Evolutionary conservation across 2,329 filamentous ascomycete species (phyloP), one percentile per base, ranked within the genome.

Genomic region (Botrytis fabae): DNA sequence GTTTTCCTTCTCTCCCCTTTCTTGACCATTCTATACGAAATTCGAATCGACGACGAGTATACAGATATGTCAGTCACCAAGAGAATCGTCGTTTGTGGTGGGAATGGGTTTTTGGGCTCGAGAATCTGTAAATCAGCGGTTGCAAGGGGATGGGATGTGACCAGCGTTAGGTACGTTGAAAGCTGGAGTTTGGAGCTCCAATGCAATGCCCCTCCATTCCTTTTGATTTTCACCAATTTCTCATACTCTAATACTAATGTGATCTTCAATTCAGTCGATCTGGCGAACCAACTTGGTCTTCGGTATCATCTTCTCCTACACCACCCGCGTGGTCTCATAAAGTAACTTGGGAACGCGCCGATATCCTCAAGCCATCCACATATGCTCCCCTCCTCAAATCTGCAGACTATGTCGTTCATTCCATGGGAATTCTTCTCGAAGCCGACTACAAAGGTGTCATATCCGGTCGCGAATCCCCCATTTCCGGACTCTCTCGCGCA

Each of bases 391-490:
- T 95, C 65, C 89, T 99, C 75, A 88, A 89, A 77, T 89, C 88
- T 73, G 93, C 94, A 75, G 90, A 94, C 81, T 95, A 91, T 73
- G 95, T 98, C 40, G 92, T 99, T 64, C 96, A 99, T 86, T 94
- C 88, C 80, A 95, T 98, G 92, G 96, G 96, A 16, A 98, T 99
- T 78, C 87, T 99, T 28, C 89, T 99, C 16, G 96, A 99, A 85
- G 94, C 95, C 68, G 96, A 99, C 85, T 99, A 99, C 89, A 99
- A 99, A 84, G 93, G 92, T 77, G 91, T 97, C 25, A 81, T 99
- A 40, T 91, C 90, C 32, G 96, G 96, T 69, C 90, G 89, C 74
- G 95, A 97, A 79, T 94, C 93, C 0, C 90, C 94, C n/a, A 83
- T 97, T 70, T 83, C 89, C 10, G 95, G 94, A 1, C 85, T 99